A percentile compares a stretch with the other conserved stretches of the same genome.
These are phyloP conservation scores for Tuber magnatum DNA, from an alignment of 495 filamentous ascomycete species.

Conservation along the genomic window DNA sequence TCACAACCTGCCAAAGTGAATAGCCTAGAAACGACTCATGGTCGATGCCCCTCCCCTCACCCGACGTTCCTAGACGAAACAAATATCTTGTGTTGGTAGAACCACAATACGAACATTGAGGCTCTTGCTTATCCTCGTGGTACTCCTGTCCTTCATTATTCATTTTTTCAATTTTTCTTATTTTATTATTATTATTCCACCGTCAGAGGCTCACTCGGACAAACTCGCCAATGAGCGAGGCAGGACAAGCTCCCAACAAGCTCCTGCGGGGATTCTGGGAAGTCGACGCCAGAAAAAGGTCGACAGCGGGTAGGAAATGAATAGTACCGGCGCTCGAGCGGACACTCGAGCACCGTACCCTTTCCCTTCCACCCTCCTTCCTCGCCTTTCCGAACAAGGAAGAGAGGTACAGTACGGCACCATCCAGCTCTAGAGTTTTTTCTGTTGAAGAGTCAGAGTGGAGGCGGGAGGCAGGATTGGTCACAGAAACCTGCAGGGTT, in stretches of 20 bases:
- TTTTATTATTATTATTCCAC: background rate
- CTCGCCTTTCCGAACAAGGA: slow-evolving; percentile 26
- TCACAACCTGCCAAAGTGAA: background rate
- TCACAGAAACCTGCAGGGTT: slow-evolving; percentile 18
- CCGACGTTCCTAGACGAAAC: background rate
- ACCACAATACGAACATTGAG: background rate
- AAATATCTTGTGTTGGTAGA: background rate
- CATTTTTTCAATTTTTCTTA: background rate
- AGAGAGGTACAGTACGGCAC: slow-evolving; percentile 21
- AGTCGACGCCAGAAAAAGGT: background rate
- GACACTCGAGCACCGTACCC: slow-evolving; percentile 22
- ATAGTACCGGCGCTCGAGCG: background rate
- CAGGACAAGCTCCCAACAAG: background rate
- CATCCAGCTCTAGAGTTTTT: slow-evolving; percentile 18
- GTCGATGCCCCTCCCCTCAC: background rate
- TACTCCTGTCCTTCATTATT: background rate
- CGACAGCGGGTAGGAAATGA: background rate
- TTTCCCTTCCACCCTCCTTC: slow-evolving; percentile 21
- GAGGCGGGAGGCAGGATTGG: slow-evolving; percentile 23
- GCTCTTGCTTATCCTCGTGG: background rate
- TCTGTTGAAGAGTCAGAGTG: slow-evolving; percentile 30
- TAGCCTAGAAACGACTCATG: background rate
- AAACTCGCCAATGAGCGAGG: background rate
- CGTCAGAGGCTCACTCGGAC: background rate
- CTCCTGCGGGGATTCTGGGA: background rate